Evolutionary conservation across 768 basidiomycete species (phyloP).

Genomic region (Suillus alpinus): DNA sequence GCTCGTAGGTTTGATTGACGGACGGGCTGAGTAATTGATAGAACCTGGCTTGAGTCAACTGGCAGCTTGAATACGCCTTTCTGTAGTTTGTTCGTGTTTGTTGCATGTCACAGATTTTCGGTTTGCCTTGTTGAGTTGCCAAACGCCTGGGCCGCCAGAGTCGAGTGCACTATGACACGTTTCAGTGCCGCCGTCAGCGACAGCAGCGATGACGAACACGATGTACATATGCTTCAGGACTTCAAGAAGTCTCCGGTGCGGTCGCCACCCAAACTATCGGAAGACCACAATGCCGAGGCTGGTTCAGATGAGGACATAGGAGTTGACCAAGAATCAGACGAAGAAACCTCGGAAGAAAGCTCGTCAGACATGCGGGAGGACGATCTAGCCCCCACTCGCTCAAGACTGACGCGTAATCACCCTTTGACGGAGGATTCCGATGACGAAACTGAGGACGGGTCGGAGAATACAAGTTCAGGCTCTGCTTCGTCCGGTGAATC

Average conservation of each 20-base stretch:
- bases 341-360: constrained; percentile 37
- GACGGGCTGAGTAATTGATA: no score
- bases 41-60: no score
- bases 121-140: constrained; percentile 18
- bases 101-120: constrained; percentile 14
- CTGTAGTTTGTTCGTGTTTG: constrained; percentile 29
- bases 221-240: constrained; percentile 29
- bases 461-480: constrained; percentile 33
- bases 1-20: neutral
- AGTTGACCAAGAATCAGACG: constrained; percentile 35
- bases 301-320: constrained; percentile 25
- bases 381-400: constrained; percentile 33
- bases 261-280: constrained; percentile 22
- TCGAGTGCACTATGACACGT: constrained; percentile 50
- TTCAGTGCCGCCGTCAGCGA: constrained; percentile 66
- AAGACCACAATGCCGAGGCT: constrained; percentile 31
- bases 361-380: constrained; percentile 53
- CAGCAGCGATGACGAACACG: constrained; percentile 50
- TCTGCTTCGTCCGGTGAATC: constrained; percentile 26
- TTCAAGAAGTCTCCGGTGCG: constrained; percentile 13
- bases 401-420: constrained; percentile 33
- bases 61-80: neutral
- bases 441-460: constrained; percentile 49
- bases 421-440: constrained; percentile 55
- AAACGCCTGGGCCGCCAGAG: neutral